Evolutionary conservation across 345 rosid species (phyloP), one percentile per base, ranked within the genome.

Genomic region (Boechera retrofracta): DNA sequence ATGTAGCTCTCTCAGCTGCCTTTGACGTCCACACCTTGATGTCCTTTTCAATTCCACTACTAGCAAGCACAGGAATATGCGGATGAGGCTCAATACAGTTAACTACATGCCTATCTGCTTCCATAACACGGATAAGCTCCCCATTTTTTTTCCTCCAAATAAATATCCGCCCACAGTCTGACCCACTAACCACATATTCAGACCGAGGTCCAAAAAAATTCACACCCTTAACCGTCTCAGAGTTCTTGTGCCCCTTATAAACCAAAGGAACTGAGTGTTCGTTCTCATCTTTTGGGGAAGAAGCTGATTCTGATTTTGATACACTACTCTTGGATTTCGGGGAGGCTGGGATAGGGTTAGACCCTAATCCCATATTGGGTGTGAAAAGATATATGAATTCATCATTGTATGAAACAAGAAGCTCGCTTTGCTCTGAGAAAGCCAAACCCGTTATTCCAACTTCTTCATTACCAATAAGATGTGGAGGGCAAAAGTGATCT

Each of bases 91-190:
- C 90, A 11, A 87, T 81, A 67, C 99, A 92, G 85, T 95, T 95
- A 29, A 95, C 98, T n/a, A 88, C 80, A 77, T 85, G 66, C 77
- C 52, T 86, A 84, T 95, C 98, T 10, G 86, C 96, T 84, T 86
- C 88, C 83, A 95, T 89, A 52, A 87, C 90, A 75, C 90, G 93
- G 57, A 92, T 55, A 45, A 91, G 92, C 82, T 88, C 84, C 64
- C 98, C 97, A 13, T 82, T 84, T 73, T 84, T 89, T 73, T 88
- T 95, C 87, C 80, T 89, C 99, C 99, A 95, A 33, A 92, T 87
- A 80, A 95, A 95, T 69, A 92, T 86, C 61, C 91, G 84, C 31
- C 99, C 99, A 82, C 99, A 95, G 77, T 95, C 98, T 38, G 99
- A 95, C 15, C 99, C 99, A 26, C 98, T 95, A 72, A 85, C 87